Evolutionary conservation across 2,329 filamentous ascomycete genomes (phyloP).

Genomic region (Ophiostoma australiae): DNA sequence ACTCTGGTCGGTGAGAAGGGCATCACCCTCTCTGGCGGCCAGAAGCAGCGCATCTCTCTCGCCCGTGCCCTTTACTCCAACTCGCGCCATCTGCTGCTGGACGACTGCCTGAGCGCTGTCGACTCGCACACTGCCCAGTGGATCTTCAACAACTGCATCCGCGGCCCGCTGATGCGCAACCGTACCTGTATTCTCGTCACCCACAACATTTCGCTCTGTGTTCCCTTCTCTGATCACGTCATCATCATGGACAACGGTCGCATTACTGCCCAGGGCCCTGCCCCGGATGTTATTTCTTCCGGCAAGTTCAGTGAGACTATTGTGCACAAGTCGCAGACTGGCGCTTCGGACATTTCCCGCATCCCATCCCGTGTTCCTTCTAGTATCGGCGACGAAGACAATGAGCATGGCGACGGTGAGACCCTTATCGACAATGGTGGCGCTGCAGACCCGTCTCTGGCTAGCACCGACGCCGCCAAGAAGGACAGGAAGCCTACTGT

Average conservation of each 20-base stretch:
- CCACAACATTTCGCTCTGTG: conserved; percentile 86
- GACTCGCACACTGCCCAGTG: conserved; percentile 97
- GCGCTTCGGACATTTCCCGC: conserved; percentile 65
- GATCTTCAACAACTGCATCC: conserved; percentile 92
- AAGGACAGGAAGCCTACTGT: conserved; percentile 49
- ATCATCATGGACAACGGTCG: conserved; percentile 85
- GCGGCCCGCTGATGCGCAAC: conserved; percentile 78
- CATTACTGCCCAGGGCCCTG: conserved; percentile 68
- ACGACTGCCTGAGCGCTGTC: conserved; percentile 93
- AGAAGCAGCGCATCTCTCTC: conserved; percentile 95
- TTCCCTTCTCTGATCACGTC: conserved; percentile 73
- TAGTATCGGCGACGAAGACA: conserved; percentile 62
- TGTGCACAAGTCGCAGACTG: conserved; percentile 62
- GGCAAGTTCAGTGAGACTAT: conserved; percentile 85
- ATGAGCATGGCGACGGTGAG: conserved; percentile 48
- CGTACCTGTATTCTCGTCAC: conserved; percentile 94
- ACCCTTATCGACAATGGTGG: conserved; percentile 51
- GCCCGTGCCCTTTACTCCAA: conserved; percentile 97
- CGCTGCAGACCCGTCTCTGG: conserved; percentile 43
- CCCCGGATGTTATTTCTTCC: conserved; percentile 74
- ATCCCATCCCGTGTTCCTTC: conserved; percentile 75
- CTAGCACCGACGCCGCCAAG: conserved; percentile 40
- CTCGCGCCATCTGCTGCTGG: conserved; percentile 81
- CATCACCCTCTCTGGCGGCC: conserved; percentile 90
- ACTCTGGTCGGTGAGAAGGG: conserved; percentile 96